These are phyloP conservation scores for Scheffersomyces ergatensis DNA, from an alignment of 805 yeast genomes.

Conservation along the genomic window DNA sequence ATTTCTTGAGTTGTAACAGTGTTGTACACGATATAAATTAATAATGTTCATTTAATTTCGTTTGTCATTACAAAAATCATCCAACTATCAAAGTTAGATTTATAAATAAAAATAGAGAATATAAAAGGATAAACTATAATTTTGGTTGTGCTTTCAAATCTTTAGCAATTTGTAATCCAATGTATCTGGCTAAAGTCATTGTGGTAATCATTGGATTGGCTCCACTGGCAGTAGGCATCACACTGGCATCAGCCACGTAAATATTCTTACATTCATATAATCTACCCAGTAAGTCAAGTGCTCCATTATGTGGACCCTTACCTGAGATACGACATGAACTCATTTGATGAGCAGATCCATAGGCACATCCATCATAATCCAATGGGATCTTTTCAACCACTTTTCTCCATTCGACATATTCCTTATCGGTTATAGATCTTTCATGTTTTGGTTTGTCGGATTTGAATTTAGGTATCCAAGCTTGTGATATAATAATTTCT, in stretches of 20 bases:
- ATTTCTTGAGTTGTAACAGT: constrained; percentile 47
- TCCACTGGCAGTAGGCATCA: constrained; percentile 52
- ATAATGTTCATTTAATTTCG: neutral
- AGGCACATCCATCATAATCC: constrained; percentile 23
- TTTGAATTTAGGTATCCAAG: constrained; percentile 35
- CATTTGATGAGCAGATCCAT: constrained; percentile 57
- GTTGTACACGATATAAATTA: constrained; percentile 31
- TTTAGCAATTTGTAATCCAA: constrained; percentile 35
- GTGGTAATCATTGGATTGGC: constrained; percentile 53
- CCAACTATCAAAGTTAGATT: too few species aligned
- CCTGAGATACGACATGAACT: constrained; percentile 51
- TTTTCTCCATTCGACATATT: constrained; percentile 38
- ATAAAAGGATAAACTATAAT: constrained; percentile 8
- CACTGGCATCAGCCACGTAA: constrained; percentile 49
- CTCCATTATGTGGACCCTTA: constrained; percentile 41
- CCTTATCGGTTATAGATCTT: constrained; percentile 40
- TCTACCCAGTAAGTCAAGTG: constrained; percentile 43
- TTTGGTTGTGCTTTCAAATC: constrained; percentile 25
- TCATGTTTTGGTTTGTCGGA: constrained; percentile 31
- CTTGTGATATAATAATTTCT: constrained; percentile 36
- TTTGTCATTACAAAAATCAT: neutral
- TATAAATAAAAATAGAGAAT: neutral
- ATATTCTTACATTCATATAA: constrained; percentile 48
- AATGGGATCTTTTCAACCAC: constrained; percentile 24
- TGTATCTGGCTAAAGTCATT: constrained; percentile 45